phyloP scores from a whole-genome alignment of 106 monocot genomes.

The Dendrobium nobile region DNA sequence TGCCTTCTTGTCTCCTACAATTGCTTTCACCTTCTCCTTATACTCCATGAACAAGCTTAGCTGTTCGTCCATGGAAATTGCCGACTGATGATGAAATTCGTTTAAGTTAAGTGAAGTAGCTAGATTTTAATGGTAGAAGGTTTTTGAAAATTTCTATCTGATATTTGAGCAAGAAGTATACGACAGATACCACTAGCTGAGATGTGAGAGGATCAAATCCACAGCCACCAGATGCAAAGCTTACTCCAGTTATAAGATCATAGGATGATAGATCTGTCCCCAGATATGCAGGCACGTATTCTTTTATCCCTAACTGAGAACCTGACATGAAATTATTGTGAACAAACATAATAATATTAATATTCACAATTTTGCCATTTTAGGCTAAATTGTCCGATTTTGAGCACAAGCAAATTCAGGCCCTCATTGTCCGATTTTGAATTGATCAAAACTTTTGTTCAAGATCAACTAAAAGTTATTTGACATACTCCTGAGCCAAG shows the following conservation, averaged over 20 bases:
- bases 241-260: conserved; percentile 78
- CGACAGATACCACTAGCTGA: conserved; percentile 30
- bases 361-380: neutral
- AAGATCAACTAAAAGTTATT: no score
- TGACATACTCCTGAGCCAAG: no score
- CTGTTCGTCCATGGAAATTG: conserved; percentile 15
- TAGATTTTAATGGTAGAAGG: neutral
- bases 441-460: no score
- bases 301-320: conserved; percentile 62
- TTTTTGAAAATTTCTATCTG: neutral
- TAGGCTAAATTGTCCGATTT: neutral
- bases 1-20: conserved; percentile 30
- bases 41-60: conserved; percentile 39
- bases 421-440: no score
- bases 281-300: conserved; percentile 64
- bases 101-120: neutral
- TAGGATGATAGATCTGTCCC: conserved; percentile 28
- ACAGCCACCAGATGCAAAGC: conserved; percentile 80
- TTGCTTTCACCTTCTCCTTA: conserved; percentile 32
- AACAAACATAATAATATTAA: neutral
- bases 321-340: conserved; percentile 28
- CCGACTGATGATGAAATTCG: conserved; percentile 22
- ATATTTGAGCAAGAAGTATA: neutral
- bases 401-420: neutral
- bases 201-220: conserved; percentile 82